Evolutionary conservation across 1,284 basidiomycete species (phyloP).

Genomic region (Xanthoconium separans): DNA sequence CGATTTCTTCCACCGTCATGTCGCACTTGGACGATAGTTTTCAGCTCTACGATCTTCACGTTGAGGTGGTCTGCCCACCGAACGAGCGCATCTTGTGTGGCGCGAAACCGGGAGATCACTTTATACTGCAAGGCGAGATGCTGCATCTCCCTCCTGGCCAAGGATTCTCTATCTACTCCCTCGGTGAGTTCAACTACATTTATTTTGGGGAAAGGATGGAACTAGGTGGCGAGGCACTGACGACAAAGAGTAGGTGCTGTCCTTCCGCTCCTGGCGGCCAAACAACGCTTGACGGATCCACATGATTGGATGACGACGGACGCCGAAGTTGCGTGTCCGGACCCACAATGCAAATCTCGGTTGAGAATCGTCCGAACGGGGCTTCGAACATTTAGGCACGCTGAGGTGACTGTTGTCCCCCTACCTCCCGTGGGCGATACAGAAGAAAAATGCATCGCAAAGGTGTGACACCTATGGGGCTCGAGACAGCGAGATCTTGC

Average conservation of each 20-base stretch:
- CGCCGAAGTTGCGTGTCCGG: slow-evolving; percentile 60
- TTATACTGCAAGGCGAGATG: slow-evolving; percentile 62
- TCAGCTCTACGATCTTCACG: slow-evolving; percentile 56
- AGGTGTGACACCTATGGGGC: too few relatives aligned
- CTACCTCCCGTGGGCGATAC: slow-evolving; percentile 17
- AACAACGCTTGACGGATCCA: slow-evolving; percentile 51
- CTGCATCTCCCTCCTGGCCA: slow-evolving; percentile 55
- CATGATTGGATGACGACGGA: slow-evolving; percentile 72
- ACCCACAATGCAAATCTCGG: slow-evolving; percentile 59
- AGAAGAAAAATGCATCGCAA: not conserved
- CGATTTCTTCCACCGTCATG: too few relatives aligned
- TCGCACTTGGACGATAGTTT: slow-evolving; percentile 39
- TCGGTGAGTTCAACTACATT: slow-evolving; percentile 39
- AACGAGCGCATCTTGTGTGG: slow-evolving; percentile 56
- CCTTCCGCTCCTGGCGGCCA: slow-evolving; percentile 61
- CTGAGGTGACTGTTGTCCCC: slow-evolving; percentile 52
- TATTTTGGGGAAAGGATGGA: too few relatives aligned
- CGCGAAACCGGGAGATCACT: slow-evolving; percentile 60
- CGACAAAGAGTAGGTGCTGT: slow-evolving; percentile 45
- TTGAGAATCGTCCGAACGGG: slow-evolving; percentile 52
- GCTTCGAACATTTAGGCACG: slow-evolving; percentile 50
- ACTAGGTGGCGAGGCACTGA: too few relatives aligned
- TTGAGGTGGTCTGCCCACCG: slow-evolving; percentile 57
- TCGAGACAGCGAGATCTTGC: too few relatives aligned
- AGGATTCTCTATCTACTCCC: slow-evolving; percentile 65